These are phyloP conservation scores for Acorus calamus DNA, from an alignment of 106 monocot species.

Conservation along the genomic window DNA sequence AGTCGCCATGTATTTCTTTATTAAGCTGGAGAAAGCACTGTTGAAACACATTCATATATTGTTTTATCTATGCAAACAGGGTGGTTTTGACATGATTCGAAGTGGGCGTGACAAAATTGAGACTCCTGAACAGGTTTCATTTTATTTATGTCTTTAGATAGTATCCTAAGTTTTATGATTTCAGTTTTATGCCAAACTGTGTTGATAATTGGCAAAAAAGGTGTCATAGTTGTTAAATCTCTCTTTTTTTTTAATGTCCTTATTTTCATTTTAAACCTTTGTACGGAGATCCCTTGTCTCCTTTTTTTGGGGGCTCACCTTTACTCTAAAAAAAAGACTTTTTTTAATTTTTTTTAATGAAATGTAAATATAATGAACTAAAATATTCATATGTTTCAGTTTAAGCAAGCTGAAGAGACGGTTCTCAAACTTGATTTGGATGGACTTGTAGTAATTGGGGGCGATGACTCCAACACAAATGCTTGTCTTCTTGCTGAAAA, in stretches of 20 bases:
- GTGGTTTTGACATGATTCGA: constrained; percentile 99
- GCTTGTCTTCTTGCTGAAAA: constrained; percentile 94
- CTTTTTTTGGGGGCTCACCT: too few relatives aligned
- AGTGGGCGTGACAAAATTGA: constrained; percentile 99
- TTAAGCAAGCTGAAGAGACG: constrained; percentile 99
- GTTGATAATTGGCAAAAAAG: too few relatives aligned
- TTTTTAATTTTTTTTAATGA: too few relatives aligned
- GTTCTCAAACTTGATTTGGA: constrained; percentile 57
- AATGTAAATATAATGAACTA: background rate
- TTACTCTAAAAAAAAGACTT: too few relatives aligned
- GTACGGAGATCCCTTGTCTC: too few relatives aligned
- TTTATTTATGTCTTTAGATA: background rate
- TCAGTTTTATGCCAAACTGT: too few relatives aligned
- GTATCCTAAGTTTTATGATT: too few relatives aligned
- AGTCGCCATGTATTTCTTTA: background rate
- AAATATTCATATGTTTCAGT: constrained; percentile 24
- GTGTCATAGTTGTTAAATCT: too few relatives aligned
- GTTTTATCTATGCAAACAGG: constrained; percentile 27
- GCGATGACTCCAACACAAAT: constrained; percentile 98
- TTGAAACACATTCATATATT: background rate
- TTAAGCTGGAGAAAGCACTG: background rate
- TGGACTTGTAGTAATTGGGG: constrained; percentile 95
- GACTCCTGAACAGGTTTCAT: constrained; percentile 84
- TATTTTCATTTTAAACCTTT: background rate
- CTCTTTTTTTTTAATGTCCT: too few relatives aligned